Evolutionary conservation across 371 early-diverging fungal genomes (phyloP).

Genomic region (Lichtheimia corymbifera): DNA sequence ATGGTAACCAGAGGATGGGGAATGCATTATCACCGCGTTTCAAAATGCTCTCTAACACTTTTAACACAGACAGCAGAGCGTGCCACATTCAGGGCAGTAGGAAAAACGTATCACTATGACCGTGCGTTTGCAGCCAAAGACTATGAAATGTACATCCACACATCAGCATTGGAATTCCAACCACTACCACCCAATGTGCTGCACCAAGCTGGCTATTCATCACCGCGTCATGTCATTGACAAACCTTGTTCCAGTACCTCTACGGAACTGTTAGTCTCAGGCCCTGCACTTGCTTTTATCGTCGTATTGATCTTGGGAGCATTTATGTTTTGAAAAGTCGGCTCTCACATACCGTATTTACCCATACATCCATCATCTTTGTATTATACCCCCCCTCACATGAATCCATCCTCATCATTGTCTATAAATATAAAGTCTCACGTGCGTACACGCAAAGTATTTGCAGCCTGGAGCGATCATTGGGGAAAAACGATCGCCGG

Average conservation of each 20-base stretch:
- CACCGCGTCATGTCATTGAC: slow-evolving; percentile 2
- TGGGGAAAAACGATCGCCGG: too few species aligned
- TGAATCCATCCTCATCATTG: too few species aligned
- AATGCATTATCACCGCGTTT: too few species aligned
- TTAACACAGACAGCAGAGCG: too few species aligned
- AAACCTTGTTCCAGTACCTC: not conserved
- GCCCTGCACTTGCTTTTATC: slow-evolving; percentile 20
- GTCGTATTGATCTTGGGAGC: slow-evolving; percentile 19
- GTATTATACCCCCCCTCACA: not conserved
- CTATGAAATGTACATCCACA: slow-evolving; percentile 10
- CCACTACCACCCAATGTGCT: not conserved
- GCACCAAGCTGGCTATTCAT: slow-evolving; percentile 2
- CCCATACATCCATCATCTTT: not conserved
- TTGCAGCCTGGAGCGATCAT: too few species aligned
- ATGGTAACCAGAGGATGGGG: not conserved
- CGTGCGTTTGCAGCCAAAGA: slow-evolving; percentile 13
- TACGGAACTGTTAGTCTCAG: slow-evolving; percentile 14
- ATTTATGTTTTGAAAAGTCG: slow-evolving; percentile 16
- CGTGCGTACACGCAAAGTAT: too few species aligned
- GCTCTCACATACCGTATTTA: not conserved
- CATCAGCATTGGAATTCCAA: slow-evolving; percentile 4
- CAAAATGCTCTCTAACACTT: too few species aligned
- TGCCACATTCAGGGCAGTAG: slow-evolving; percentile 7
- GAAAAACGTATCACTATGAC: slow-evolving; percentile 8
- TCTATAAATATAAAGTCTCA: too few species aligned